phyloP scores from a whole-genome alignment of 139 green algal genomes.

The Protoeuglena noctilucae region DNA sequence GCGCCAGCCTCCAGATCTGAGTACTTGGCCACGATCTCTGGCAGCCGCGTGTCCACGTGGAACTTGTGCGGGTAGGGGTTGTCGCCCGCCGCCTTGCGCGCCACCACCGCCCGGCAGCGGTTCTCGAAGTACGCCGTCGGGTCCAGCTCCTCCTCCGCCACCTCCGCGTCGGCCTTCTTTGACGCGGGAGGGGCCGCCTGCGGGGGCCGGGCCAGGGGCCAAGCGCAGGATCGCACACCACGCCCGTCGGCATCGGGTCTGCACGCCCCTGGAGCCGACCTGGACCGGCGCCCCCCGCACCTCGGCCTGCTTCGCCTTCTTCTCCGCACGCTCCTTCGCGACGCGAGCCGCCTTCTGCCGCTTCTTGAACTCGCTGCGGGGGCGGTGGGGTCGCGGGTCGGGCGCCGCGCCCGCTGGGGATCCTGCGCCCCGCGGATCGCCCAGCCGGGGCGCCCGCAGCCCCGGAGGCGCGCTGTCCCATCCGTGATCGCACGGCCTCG shows the following conservation, averaged over 20 bases:
- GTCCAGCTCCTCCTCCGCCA: slow-evolving; percentile 53
- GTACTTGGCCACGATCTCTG: slow-evolving; percentile 69
- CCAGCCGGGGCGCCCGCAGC: not conserved
- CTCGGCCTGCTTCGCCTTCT: no score
- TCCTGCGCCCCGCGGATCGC: not conserved
- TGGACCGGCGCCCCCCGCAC: no score
- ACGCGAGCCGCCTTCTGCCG: slow-evolving; percentile 55
- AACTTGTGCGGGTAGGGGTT: slow-evolving; percentile 99
- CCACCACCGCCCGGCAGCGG: slow-evolving; percentile 44
- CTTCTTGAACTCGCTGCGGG: slow-evolving; percentile 79
- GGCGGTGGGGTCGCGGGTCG: not conserved
- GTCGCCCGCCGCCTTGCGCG: slow-evolving; percentile 51
- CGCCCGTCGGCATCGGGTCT: no score
- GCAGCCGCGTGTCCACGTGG: slow-evolving; percentile 38
- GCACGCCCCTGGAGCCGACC: no score
- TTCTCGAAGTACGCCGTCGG: slow-evolving; percentile 84
- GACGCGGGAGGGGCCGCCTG: slow-evolving; percentile 1
- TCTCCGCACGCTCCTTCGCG: slow-evolving; percentile 61
- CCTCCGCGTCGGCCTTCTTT: slow-evolving; percentile 47
- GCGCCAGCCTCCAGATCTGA: slow-evolving; percentile 32
- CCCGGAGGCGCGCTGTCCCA: not conserved
- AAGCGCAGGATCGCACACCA: not conserved
- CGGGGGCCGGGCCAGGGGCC: not conserved
- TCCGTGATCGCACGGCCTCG: not conserved
- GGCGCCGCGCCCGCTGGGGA: not conserved